Evolutionary conservation across 495 filamentous ascomycete species (phyloP).

Genomic region (Rhizodiscina lignyota): DNA sequence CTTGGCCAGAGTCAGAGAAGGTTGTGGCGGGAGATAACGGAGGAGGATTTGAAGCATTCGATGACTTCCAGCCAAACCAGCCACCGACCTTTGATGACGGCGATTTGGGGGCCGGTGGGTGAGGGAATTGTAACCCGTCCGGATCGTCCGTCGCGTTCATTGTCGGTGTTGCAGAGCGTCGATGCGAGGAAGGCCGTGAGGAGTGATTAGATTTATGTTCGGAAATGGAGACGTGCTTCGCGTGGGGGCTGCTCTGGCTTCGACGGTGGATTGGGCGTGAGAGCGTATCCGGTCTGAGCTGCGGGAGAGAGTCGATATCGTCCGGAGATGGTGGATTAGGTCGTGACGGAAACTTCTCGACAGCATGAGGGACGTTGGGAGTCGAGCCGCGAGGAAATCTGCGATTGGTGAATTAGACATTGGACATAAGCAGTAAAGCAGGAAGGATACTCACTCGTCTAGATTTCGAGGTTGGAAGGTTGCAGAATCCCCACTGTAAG

Average conservation of each 20-base stretch:
- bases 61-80: not conserved
- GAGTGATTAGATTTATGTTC: not conserved
- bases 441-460: slow-evolving; percentile 12
- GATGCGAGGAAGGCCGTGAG: not conserved
- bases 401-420: not conserved
- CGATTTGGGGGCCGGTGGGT: not conserved
- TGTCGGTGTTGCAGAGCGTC: not conserved
- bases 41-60: not conserved
- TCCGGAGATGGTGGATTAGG: not conserved
- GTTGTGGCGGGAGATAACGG: not conserved
- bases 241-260: not conserved
- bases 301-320: not conserved
- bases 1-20: not conserved
- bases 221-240: not conserved
- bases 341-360: slow-evolving; percentile 14
- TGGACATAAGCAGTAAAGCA: slow-evolving; percentile 1
- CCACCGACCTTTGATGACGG: not conserved
- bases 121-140: not conserved
- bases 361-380: slow-evolving; percentile 27
- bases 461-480: slow-evolving; percentile 15
- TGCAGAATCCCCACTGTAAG: too few relatives aligned
- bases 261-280: not conserved
- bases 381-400: slow-evolving; percentile 1
- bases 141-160: not conserved
- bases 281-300: not conserved